phyloP scores from a whole-genome alignment of 2,329 filamentous ascomycete genomes.

The Arthrobotrys megalospora region DNA sequence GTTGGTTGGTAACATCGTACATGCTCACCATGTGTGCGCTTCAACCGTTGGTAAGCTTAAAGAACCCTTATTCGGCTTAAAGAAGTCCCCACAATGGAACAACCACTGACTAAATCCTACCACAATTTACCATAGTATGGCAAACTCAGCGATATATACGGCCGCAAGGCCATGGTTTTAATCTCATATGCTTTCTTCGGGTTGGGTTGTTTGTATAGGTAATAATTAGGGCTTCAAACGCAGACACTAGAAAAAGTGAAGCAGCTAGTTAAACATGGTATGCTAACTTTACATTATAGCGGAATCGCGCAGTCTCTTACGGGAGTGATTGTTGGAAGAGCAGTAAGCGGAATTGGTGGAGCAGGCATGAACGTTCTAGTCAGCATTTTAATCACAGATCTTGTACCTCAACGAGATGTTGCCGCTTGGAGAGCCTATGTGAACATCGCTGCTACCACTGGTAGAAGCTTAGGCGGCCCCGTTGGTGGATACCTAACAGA shows the following conservation, averaged over 20 bases:
- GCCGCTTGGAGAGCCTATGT: slow-evolving; percentile 73
- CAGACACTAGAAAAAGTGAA: no score
- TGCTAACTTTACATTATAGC: slow-evolving; percentile 63
- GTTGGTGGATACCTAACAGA: slow-evolving; percentile 76
- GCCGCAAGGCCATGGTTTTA: slow-evolving; percentile 71
- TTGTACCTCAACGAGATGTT: slow-evolving; percentile 72
- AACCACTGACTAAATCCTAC: neutral
- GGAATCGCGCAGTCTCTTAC: slow-evolving; percentile 70
- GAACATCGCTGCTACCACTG: slow-evolving; percentile 72
- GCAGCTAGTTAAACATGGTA: neutral
- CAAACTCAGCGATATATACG: slow-evolving; percentile 74
- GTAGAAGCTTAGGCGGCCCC: slow-evolving; percentile 72
- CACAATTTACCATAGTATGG: slow-evolving; percentile 70
- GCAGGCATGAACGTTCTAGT: slow-evolving; percentile 72
- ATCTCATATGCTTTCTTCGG: slow-evolving; percentile 72
- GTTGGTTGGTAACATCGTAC: slow-evolving; percentile 74
- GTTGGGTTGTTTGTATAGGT: slow-evolving; percentile 68
- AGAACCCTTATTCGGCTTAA: neutral
- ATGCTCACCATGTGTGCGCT: slow-evolving; percentile 71
- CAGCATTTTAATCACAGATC: slow-evolving; percentile 72
- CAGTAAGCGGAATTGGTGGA: slow-evolving; percentile 72
- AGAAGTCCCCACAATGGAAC: neutral
- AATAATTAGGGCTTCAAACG: slow-evolving; percentile 64
- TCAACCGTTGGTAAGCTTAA: slow-evolving; percentile 70
- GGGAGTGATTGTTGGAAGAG: slow-evolving; percentile 71